Base-by-base conservation (phyloP, 345 rosid species). In the Mercurialis annua region DNA sequence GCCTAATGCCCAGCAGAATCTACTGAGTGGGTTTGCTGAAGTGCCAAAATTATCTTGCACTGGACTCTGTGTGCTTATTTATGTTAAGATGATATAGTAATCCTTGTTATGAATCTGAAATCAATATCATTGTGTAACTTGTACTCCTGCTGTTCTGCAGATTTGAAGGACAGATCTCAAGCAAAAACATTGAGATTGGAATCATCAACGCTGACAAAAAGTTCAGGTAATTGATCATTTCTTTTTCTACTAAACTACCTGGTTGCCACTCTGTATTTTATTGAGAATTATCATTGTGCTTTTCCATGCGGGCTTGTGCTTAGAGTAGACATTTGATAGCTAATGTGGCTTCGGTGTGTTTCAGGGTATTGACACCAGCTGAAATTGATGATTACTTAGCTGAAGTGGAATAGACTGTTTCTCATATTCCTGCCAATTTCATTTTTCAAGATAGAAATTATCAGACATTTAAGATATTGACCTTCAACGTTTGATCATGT, bases 171-270 rank as follows among this genome's bases (percentile, higher is more conserved):
- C 93, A 92, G 54, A 77, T 68, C 18, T 77, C 68, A 5, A 68
- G 89, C 64, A 87, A 92, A 79, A 92, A 92, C 80, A 89, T 91
- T 68, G 97, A 91, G 76, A 91, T 89, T 63, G 97, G 93, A 68
- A 82, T 85, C 47, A 89, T 91, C 71, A 85, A 88, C 55, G 70
- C 83, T 21, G 96, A 91, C 82, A 87, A 80, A 73, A 83, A 85
- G 65, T 92, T 89, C 85, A 85, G 93, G 97, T 81, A 79, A 73
- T 75, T 31, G 33, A 31, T 7, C 54, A 5, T n/a, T 23, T 20
- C 43, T 58, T 23, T 67, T 68, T 20, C 70, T 1, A 5, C 20
- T 42, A 27, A 24, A 30, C 38, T 55, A 16, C 38, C 38, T 16
- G 16, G 18, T 24, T 10, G 31, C n/a, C n/a, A n/a, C n/a, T n/a